Conservation (phyloP, 805 yeast genomes). For the Kluyveromyces wickerhamii region DNA sequence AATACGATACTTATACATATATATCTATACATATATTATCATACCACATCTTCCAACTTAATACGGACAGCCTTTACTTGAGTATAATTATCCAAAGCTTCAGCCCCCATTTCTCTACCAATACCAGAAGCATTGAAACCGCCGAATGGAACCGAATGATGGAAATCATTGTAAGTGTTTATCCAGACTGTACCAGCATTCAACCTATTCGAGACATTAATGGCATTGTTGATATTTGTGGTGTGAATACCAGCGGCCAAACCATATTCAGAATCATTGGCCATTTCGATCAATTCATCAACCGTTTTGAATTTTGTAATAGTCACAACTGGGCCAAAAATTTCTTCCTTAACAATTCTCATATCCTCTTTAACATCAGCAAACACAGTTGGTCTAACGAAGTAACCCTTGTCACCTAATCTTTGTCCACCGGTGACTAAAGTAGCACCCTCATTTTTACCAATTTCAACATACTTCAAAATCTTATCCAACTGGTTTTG, state of each 20-base stretch:
- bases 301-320: constrained; percentile 72
- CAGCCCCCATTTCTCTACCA: constrained; percentile 90
- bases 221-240: constrained; percentile 61
- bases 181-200: constrained; percentile 90
- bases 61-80: constrained; percentile 77
- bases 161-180: constrained; percentile 85
- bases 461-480: constrained; percentile 65
- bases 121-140: constrained; percentile 87
- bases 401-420: constrained; percentile 54
- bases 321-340: constrained; percentile 88
- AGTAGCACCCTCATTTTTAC: constrained; percentile 78
- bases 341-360: constrained; percentile 69
- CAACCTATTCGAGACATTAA: constrained; percentile 63
- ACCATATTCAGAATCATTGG: constrained; percentile 80
- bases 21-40: too few relatives aligned
- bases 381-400: constrained; percentile 64
- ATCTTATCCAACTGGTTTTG: constrained; percentile 71
- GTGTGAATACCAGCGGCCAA: constrained; percentile 90
- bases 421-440: constrained; percentile 65
- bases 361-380: constrained; percentile 61
- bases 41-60: constrained; percentile 20
- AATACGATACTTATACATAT: too few relatives aligned
- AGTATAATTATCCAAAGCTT: constrained; percentile 78
- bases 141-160: constrained; percentile 84
- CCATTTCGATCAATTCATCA: constrained; percentile 70